phyloP scores from a whole-genome alignment of 208 protist genomes.

The Angomonas deanei region DNA sequence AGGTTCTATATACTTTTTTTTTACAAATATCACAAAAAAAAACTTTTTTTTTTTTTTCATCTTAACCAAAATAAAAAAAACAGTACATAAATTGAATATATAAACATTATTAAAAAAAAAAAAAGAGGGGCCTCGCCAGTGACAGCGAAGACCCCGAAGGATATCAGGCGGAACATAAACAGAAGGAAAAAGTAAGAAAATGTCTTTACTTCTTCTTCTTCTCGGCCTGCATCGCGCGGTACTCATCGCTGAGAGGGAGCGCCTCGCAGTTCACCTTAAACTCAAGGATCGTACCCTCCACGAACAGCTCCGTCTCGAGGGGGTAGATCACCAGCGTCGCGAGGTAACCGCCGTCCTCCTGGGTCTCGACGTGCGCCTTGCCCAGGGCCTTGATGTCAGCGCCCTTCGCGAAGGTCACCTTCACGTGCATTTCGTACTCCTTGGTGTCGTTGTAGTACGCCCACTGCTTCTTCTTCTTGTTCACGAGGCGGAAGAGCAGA shows the following conservation, averaged over 20 bases:
- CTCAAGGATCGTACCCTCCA: slow-evolving; percentile 74
- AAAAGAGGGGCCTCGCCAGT: not conserved
- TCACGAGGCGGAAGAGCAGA: slow-evolving; percentile 68
- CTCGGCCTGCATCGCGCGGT: slow-evolving; percentile 29
- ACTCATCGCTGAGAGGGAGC: slow-evolving; percentile 53
- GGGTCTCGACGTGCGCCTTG: slow-evolving; percentile 31
- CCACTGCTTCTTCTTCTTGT: slow-evolving; percentile 50
- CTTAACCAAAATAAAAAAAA: not conserved
- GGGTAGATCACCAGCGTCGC: slow-evolving; percentile 68
- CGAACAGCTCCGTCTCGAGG: slow-evolving; percentile 75
- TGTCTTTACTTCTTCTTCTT: slow-evolving; percentile 2
- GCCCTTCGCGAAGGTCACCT: slow-evolving; percentile 50
- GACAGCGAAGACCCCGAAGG: not conserved
- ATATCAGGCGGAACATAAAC: not conserved
- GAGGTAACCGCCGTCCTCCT: slow-evolving; percentile 23
- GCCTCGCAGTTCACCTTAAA: slow-evolving; percentile 74
- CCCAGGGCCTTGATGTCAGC: slow-evolving; percentile 57
- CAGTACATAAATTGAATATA: too few species aligned
- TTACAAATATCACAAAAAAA: too few species aligned
- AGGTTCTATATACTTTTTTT: not conserved
- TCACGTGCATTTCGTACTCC: slow-evolving; percentile 70
- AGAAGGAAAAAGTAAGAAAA: not conserved
- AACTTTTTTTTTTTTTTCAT: not conserved
- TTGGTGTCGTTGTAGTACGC: slow-evolving; percentile 77
- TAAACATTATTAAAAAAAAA: too few species aligned